Percentiles rank a stretch among this genome's conserved stretches.
Conservation (phyloP, 2,329 filamentous ascomycete species). For the Gyromitra esculenta region DNA sequence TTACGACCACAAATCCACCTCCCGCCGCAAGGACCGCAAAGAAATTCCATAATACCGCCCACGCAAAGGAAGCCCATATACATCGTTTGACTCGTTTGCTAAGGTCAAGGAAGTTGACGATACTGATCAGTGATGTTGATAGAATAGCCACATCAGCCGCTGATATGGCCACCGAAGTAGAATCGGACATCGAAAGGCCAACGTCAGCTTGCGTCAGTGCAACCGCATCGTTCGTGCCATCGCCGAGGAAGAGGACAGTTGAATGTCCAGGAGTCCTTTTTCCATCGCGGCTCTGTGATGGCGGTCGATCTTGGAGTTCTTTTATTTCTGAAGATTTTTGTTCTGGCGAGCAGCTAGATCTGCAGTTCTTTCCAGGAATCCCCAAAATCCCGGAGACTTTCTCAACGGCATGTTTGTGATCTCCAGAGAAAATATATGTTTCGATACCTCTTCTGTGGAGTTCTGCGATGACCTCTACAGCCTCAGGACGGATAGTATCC, state of each 20-base stretch:
- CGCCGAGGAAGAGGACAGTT: slow-evolving; percentile 75
- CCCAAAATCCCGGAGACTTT: slow-evolving; percentile 63
- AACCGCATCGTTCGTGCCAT: slow-evolving; percentile 81
- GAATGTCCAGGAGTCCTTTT: not conserved
- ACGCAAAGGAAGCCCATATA: slow-evolving; percentile 75
- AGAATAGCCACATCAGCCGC: slow-evolving; percentile 77
- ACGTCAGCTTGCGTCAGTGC: slow-evolving; percentile 76
- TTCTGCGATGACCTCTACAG: slow-evolving; percentile 62
- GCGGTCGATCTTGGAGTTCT: slow-evolving; percentile 38
- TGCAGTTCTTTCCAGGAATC: slow-evolving; percentile 61
- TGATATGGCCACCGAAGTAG: slow-evolving; percentile 71
- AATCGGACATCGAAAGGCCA: slow-evolving; percentile 73
- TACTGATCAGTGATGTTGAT: slow-evolving; percentile 66
- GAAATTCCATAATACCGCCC: slow-evolving; percentile 76
- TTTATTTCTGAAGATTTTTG: slow-evolving; percentile 62
- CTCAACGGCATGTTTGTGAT: slow-evolving; percentile 65
- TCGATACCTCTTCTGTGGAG: slow-evolving; percentile 65
- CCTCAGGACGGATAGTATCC: slow-evolving; percentile 63
- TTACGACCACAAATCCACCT: slow-evolving; percentile 70
- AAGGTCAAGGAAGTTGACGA: slow-evolving; percentile 70
- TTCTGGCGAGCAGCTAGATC: slow-evolving; percentile 64
- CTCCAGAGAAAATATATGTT: slow-evolving; percentile 69
- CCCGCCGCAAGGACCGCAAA: slow-evolving; percentile 73
- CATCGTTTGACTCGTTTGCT: slow-evolving; percentile 61
- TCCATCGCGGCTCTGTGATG: not conserved